Evolutionary conservation across 2,329 filamentous ascomycete species (phyloP).

Genomic region (Pseudogymnoascus sp.): DNA sequence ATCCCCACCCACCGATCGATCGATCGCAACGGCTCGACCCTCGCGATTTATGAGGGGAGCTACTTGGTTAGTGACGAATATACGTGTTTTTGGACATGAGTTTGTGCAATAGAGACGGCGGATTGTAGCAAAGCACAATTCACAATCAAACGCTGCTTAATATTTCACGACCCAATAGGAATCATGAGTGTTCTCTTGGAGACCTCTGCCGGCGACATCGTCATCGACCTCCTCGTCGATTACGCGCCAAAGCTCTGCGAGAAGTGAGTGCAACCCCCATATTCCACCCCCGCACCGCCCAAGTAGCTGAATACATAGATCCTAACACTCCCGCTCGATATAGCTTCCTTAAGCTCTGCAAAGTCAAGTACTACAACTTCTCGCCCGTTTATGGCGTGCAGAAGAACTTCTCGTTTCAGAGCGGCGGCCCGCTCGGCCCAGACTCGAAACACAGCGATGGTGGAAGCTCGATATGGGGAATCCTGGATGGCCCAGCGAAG

Average conservation of each 20-base stretch:
- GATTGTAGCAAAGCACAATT: background rate
- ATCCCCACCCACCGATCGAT: background rate
- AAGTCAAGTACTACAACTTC: conserved; percentile 99
- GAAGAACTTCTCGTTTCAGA: conserved; percentile 93
- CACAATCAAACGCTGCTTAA: background rate
- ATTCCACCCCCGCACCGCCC: conserved; percentile 15
- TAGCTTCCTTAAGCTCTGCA: conserved; percentile 97
- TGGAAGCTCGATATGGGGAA: conserved; percentile 86
- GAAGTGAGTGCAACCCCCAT: conserved; percentile 60
- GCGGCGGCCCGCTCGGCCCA: conserved; percentile 87
- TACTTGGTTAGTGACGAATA: conserved; percentile 4
- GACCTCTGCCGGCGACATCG: conserved; percentile 87
- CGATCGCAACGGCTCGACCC: background rate
- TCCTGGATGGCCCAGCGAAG: conserved; percentile 62
- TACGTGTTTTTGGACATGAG: background rate
- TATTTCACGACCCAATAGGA: conserved; percentile 7
- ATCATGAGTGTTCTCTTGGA: conserved; percentile 89
- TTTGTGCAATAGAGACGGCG: background rate
- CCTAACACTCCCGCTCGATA: conserved; percentile 43
- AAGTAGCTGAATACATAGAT: conserved; percentile 45
- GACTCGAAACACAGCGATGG: conserved; percentile 81
- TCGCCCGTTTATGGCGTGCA: conserved; percentile 87
- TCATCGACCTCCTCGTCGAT: conserved; percentile 85
- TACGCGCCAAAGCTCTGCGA: conserved; percentile 88
- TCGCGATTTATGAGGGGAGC: background rate